Evolutionary conservation across 768 basidiomycete species (phyloP).

Genomic region (Candolleomyces eurysporus): DNA sequence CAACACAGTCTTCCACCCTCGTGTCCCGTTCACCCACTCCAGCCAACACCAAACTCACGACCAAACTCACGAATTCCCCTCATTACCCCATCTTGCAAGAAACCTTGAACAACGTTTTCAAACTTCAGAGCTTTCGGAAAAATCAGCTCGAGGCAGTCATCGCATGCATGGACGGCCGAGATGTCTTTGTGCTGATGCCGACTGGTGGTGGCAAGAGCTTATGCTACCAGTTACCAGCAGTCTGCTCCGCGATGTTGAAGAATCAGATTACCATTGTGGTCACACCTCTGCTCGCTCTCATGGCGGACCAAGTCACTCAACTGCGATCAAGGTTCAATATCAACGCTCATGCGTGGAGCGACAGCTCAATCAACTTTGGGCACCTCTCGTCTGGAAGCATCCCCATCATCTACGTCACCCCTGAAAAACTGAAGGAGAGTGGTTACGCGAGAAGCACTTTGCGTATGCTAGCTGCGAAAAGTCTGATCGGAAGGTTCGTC

Average conservation of each 20-base stretch:
- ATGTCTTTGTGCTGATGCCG: constrained; percentile 95
- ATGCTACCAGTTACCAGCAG: constrained; percentile 88
- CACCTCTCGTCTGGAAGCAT: constrained; percentile 43
- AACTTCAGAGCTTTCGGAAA: constrained; percentile 63
- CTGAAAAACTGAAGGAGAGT: constrained; percentile 80
- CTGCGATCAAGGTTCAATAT: constrained; percentile 58
- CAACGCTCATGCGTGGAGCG: constrained; percentile 67
- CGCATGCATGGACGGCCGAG: constrained; percentile 73
- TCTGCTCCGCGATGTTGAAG: constrained; percentile 63
- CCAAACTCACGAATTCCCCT: constrained; percentile 12
- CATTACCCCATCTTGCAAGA: constrained; percentile 51
- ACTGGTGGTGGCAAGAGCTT: constrained; percentile 93
- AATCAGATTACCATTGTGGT: constrained; percentile 85
- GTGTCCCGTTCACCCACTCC: background rate
- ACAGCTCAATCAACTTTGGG: constrained; percentile 36
- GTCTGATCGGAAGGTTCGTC: constrained; percentile 81
- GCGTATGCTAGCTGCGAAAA: constrained; percentile 49
- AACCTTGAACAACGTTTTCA: constrained; percentile 59
- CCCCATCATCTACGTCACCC: constrained; percentile 73
- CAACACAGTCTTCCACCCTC: constrained; percentile 2
- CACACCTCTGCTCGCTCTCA: constrained; percentile 84
- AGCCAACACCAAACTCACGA: background rate
- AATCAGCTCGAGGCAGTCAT: constrained; percentile 89
- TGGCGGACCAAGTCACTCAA: constrained; percentile 82
- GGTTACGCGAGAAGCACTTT: constrained; percentile 54